Conservation (phyloP, 2,329 filamentous ascomycete genomes). For the Fonsecaea erecta region DNA sequence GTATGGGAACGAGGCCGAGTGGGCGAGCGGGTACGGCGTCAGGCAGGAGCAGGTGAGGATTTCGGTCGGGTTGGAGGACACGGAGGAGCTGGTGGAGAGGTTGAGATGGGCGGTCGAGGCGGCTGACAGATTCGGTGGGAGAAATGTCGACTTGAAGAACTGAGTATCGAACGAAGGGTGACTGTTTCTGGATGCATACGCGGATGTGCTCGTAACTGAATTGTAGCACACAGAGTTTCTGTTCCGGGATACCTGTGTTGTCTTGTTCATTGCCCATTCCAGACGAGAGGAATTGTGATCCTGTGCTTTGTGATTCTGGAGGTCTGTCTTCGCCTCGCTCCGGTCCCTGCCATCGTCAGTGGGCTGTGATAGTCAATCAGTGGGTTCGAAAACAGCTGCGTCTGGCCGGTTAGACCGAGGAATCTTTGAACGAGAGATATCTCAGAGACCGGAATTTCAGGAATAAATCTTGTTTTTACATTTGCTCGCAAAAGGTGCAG, state of each 20-base stretch:
- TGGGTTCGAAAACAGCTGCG: not conserved
- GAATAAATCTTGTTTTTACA: conserved; percentile 3
- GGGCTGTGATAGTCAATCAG: not conserved
- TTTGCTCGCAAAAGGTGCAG: conserved; percentile 4
- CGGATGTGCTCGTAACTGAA: not conserved
- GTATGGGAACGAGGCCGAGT: conserved; percentile 25
- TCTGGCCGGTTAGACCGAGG: not conserved
- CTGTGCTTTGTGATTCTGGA: too few species aligned
- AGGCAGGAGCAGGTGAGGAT: conserved; percentile 28
- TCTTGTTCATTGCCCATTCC: too few species aligned
- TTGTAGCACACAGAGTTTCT: not conserved
- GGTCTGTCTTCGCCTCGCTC: not conserved
- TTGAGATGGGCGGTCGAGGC: conserved; percentile 30
- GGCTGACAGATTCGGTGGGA: conserved; percentile 6
- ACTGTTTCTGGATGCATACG: not conserved
- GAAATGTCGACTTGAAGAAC: conserved; percentile 3
- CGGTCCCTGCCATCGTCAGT: not conserved
- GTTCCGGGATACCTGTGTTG: not conserved
- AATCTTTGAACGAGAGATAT: not conserved
- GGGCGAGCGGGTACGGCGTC: conserved; percentile 26
- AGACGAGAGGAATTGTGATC: too few species aligned
- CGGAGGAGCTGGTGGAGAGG: conserved; percentile 20
- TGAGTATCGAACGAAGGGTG: not conserved
- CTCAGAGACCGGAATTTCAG: not conserved
- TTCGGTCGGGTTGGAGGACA: conserved; percentile 30